Evolutionary conservation across 805 yeast genomes (phyloP).

Genomic region (Saccharomyces kudriavzevii): DNA sequence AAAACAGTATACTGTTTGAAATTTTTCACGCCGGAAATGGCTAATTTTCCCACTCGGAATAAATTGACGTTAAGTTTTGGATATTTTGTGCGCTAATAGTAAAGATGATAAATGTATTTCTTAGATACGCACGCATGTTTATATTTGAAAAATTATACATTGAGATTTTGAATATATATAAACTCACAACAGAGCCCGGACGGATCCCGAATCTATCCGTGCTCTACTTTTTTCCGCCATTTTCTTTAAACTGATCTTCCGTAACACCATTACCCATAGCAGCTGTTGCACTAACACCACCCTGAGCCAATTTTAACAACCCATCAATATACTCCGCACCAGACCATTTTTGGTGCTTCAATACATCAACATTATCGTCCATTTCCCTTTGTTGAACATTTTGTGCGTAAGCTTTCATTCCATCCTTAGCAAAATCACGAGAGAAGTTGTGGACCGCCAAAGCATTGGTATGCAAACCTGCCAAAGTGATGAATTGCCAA

Average conservation of each 20-base stretch:
- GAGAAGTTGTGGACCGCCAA: slow-evolving; percentile 83
- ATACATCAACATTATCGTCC: slow-evolving; percentile 84
- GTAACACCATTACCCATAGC: slow-evolving; percentile 99
- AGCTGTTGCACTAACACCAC: slow-evolving; percentile 91
- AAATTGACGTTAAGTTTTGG: too few relatives aligned
- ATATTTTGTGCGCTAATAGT: too few relatives aligned
- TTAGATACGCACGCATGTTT: background rate
- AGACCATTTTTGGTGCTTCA: slow-evolving; percentile 97
- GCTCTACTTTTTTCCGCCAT: background rate
- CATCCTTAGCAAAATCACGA: slow-evolving; percentile 64
- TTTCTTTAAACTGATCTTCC: slow-evolving; percentile 79
- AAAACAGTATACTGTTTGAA: background rate
- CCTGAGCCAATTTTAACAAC: slow-evolving; percentile 79
- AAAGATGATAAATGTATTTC: background rate
- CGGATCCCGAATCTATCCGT: background rate
- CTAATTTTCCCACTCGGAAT: too few relatives aligned
- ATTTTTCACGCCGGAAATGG: background rate
- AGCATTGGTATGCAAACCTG: slow-evolving; percentile 94
- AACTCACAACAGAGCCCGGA: background rate
- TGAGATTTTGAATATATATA: background rate
- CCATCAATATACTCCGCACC: slow-evolving; percentile 96
- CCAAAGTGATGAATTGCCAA: slow-evolving; percentile 96
- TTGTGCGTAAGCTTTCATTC: slow-evolving; percentile 94
- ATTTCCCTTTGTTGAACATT: slow-evolving; percentile 81
- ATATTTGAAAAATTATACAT: background rate